Conservation (phyloP, 2,329 filamentous ascomycete genomes). For the Chrysosporium queenslandicum region DNA sequence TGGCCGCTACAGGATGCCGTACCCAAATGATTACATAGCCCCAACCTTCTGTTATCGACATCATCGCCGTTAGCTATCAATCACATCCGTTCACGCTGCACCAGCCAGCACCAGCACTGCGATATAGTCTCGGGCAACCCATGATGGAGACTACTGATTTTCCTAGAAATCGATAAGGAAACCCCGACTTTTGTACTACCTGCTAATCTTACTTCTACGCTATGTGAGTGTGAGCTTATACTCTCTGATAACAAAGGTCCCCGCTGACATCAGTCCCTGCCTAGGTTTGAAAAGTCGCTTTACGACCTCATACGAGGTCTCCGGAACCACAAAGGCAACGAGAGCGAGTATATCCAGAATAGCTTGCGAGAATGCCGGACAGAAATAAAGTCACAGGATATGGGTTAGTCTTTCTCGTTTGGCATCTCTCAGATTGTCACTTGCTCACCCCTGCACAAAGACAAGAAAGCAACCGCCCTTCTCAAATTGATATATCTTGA, state of each 20-base stretch:
- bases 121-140: no score
- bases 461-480: slow-evolving; percentile 90
- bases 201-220: not conserved
- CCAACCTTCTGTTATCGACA: no score
- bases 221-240: not conserved
- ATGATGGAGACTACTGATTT: no score
- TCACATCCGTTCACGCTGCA: no score
- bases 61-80: no score
- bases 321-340: slow-evolving; percentile 87
- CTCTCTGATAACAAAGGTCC: not conserved
- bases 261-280: not conserved
- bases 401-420: slow-evolving; percentile 50
- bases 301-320: slow-evolving; percentile 97
- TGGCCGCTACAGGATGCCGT: no score
- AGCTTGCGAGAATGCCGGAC: slow-evolving; percentile 89
- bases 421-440: not conserved
- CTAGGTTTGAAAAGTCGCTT: slow-evolving; percentile 96
- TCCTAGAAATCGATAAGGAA: no score
- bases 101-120: no score
- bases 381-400: slow-evolving; percentile 86
- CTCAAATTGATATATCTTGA: slow-evolving; percentile 95
- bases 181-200: no score
- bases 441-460: slow-evolving; percentile 36
- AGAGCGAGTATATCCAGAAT: slow-evolving; percentile 89
- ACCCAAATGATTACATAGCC: no score